phyloP scores from a whole-genome alignment of 2,329 filamentous ascomycete species.

The Graphilbum ipis-grandicollis region DNA sequence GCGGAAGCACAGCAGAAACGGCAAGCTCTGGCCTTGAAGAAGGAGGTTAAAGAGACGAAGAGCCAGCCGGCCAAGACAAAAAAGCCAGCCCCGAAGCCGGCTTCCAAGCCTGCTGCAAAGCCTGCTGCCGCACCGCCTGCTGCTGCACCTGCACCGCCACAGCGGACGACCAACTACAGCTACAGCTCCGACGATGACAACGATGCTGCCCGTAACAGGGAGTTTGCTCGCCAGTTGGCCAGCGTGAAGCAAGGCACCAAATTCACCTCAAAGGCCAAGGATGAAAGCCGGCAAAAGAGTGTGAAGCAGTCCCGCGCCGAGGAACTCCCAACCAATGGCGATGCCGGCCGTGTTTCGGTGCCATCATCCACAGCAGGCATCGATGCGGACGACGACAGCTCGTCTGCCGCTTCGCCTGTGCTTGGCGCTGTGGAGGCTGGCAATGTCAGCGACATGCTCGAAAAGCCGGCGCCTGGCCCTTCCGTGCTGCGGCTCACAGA shows the following conservation, averaged over 20 bases:
- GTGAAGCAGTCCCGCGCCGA: conserved; percentile 51
- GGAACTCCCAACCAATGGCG: conserved; percentile 20
- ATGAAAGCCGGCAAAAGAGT: conserved; percentile 49
- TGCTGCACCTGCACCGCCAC: conserved; percentile 6
- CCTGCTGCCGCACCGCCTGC: conserved; percentile 10
- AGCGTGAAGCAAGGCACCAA: conserved; percentile 54
- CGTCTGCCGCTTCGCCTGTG: conserved; percentile 49
- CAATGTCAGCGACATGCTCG: conserved; percentile 84
- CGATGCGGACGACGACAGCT: conserved; percentile 69
- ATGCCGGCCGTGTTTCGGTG: conserved; percentile 33
- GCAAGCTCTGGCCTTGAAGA: conserved; percentile 16
- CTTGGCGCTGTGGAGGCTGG: conserved; percentile 37
- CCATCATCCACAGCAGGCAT: conserved; percentile 55
- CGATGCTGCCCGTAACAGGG: conserved; percentile 36
- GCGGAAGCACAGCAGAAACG: conserved; percentile 14
- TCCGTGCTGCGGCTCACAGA: conserved; percentile 66
- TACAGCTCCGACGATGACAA: conserved; percentile 40
- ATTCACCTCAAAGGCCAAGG: conserved; percentile 32
- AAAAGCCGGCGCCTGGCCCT: conserved; percentile 48
- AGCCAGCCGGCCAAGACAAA: not conserved
- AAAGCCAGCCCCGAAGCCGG: conserved; percentile 3
- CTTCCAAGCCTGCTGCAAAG: conserved; percentile 18
- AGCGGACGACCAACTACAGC: conserved; percentile 8
- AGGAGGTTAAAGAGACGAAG: conserved; percentile 16
- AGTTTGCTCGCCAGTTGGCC: conserved; percentile 60